Conservation (phyloP, 2,329 filamentous ascomycete species). For the Zymoseptoria pseudotritici region DNA sequence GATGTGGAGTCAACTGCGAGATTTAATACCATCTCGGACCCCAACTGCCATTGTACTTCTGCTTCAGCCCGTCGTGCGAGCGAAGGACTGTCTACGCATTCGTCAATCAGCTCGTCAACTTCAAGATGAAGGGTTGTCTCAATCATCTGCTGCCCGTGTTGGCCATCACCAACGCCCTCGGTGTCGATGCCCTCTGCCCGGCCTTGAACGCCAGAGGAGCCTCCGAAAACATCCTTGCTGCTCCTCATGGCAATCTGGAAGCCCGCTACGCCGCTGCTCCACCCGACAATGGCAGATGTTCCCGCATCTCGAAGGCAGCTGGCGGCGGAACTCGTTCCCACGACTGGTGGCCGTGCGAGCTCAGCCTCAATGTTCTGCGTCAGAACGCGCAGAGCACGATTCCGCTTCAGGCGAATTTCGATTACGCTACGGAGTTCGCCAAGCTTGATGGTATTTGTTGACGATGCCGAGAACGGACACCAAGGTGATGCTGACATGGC, state of each 20-base stretch:
- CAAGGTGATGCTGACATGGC: neutral
- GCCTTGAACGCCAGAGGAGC: neutral
- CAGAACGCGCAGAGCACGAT: slow-evolving; percentile 59
- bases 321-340: slow-evolving; percentile 55
- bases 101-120: neutral
- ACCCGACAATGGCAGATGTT: neutral
- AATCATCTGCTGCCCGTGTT: neutral
- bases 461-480: neutral
- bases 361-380: slow-evolving; percentile 65
- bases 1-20: neutral
- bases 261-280: neutral
- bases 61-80: neutral
- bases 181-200: neutral
- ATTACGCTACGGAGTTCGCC: slow-evolving; percentile 67
- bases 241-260: neutral
- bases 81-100: neutral
- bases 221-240: neutral
- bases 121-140: neutral
- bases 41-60: neutral
- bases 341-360: slow-evolving; percentile 67
- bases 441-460: slow-evolving; percentile 52
- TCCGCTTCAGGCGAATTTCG: slow-evolving; percentile 56
- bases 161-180: neutral
- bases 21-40: neutral
- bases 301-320: slow-evolving; percentile 18